These are phyloP conservation scores for Pseudogymnoascus verrucosus DNA, from an alignment of 2,329 filamentous ascomycete species.

Conservation along the genomic window DNA sequence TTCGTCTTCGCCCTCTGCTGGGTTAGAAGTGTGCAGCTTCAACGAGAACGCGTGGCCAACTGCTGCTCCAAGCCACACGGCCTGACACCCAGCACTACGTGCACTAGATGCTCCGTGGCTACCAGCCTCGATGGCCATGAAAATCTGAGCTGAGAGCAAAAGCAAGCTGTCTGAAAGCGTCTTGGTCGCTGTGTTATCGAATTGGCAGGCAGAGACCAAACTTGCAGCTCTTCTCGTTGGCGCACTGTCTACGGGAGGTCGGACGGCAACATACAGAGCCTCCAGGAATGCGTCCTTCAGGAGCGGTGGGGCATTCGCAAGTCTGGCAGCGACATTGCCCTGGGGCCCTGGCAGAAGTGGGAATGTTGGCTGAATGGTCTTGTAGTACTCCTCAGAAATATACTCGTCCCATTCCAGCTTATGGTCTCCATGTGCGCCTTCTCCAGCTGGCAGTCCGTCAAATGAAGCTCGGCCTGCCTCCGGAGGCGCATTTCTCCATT, in stretches of 20 bases:
- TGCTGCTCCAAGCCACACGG: constrained; percentile 54
- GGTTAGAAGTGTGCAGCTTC: constrained; percentile 46
- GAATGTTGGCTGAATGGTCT: constrained; percentile 57
- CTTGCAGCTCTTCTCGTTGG: constrained; percentile 35
- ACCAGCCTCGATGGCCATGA: constrained; percentile 60
- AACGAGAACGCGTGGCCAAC: constrained; percentile 58
- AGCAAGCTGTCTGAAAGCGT: constrained; percentile 37
- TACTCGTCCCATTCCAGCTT: constrained; percentile 38
- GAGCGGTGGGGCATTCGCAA: constrained; percentile 46
- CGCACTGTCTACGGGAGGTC: constrained; percentile 28
- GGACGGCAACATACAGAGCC: constrained; percentile 52
- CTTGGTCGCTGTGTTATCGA: constrained; percentile 34
- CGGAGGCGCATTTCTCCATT: constrained; percentile 27
- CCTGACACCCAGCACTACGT: constrained; percentile 37
- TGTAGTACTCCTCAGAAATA: constrained; percentile 43
- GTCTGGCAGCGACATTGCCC: constrained; percentile 44
- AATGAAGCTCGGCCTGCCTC: constrained; percentile 19
- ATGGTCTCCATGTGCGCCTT: constrained; percentile 21
- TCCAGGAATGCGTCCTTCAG: constrained; percentile 58
- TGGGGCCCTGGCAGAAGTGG: constrained; percentile 56
- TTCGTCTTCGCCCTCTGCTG: constrained; percentile 40
- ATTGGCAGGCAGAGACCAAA: constrained; percentile 35
- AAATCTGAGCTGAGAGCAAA: constrained; percentile 58
- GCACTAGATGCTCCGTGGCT: constrained; percentile 37
- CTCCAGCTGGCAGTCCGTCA: constrained; percentile 22